These are phyloP conservation scores for Lophium mytilinum DNA, from an alignment of 495 filamentous ascomycete species.

Conservation along the genomic window DNA sequence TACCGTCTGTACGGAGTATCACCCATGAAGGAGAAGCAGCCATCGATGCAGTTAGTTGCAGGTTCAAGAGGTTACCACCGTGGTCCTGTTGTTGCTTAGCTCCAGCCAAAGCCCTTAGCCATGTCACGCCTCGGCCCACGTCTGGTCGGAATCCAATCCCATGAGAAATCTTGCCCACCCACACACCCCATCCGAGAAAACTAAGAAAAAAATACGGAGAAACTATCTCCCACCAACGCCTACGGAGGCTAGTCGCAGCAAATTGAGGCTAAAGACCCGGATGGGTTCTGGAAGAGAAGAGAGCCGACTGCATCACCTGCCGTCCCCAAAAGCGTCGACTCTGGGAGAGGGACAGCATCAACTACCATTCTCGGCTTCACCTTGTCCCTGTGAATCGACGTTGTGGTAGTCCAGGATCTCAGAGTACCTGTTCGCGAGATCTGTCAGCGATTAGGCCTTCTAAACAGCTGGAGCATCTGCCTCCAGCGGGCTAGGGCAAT, in stretches of 20 bases:
- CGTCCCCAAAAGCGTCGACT: not conserved
- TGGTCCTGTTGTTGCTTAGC: not conserved
- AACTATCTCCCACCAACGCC: not conserved
- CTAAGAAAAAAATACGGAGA: not conserved
- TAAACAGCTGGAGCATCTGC: constrained; percentile 10
- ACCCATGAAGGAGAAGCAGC: not conserved
- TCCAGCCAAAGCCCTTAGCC: constrained; percentile 1
- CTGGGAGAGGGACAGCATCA: not conserved
- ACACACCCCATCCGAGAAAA: not conserved
- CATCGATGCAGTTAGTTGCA: not conserved
- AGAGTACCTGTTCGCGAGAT: constrained; percentile 66
- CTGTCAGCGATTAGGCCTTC: constrained; percentile 11
- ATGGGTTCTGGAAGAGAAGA: not conserved
- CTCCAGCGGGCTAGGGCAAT: not conserved
- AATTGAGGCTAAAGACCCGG: not conserved
- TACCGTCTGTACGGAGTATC: too few relatives aligned
- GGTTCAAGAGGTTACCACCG: not conserved
- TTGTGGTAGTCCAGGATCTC: constrained; percentile 99
- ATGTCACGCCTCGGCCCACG: constrained; percentile 1
- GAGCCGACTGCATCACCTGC: not conserved
- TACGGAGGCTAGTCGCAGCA: not conserved
- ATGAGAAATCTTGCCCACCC: not conserved
- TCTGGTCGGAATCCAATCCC: constrained; percentile 1
- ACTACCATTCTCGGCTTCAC: constrained; percentile 21
- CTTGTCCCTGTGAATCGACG: constrained; percentile 48